These are phyloP conservation scores for Candida sakaeoensis DNA, from an alignment of 805 yeast species.

Conservation along the genomic window DNA sequence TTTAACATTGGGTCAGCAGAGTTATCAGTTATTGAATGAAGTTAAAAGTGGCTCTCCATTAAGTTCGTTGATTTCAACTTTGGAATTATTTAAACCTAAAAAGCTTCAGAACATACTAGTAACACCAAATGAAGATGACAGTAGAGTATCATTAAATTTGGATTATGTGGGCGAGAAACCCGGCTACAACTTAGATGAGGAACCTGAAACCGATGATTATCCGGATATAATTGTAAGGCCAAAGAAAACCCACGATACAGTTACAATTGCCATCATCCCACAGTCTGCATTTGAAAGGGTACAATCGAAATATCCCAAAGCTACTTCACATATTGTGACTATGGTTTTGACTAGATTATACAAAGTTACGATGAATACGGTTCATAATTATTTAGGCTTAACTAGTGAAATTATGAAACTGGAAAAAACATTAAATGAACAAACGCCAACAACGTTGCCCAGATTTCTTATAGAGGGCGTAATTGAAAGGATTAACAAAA, in stretches of 20 bases:
- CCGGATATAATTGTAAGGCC: constrained; percentile 7
- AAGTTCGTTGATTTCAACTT: constrained; percentile 75
- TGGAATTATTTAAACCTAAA: constrained; percentile 56
- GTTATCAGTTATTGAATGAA: constrained; percentile 73
- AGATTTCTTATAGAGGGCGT: constrained; percentile 58
- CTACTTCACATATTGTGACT: constrained; percentile 91
- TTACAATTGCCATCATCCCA: constrained; percentile 91
- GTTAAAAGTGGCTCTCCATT: constrained; percentile 81
- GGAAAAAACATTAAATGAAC: constrained; percentile 59
- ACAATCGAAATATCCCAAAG: constrained; percentile 73
- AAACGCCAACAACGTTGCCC: constrained; percentile 44
- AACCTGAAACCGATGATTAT: constrained; percentile 4
- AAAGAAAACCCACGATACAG: constrained; percentile 6
- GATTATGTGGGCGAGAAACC: not conserved
- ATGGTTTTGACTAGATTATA: constrained; percentile 84
- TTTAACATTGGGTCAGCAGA: constrained; percentile 50
- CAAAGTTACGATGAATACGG: constrained; percentile 87
- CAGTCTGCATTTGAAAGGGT: constrained; percentile 73
- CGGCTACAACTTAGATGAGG: not conserved
- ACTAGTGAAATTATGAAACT: constrained; percentile 78
- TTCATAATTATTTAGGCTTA: constrained; percentile 80
- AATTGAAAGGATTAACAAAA: constrained; percentile 28
- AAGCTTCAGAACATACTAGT: not conserved
- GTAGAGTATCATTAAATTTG: constrained; percentile 3
- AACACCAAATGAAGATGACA: constrained; percentile 6